A percentile compares a stretch with the other conserved stretches of the same genome.
phyloP scores from a whole-genome alignment of 805 yeast species.

The Lachancea nothofagi region DNA sequence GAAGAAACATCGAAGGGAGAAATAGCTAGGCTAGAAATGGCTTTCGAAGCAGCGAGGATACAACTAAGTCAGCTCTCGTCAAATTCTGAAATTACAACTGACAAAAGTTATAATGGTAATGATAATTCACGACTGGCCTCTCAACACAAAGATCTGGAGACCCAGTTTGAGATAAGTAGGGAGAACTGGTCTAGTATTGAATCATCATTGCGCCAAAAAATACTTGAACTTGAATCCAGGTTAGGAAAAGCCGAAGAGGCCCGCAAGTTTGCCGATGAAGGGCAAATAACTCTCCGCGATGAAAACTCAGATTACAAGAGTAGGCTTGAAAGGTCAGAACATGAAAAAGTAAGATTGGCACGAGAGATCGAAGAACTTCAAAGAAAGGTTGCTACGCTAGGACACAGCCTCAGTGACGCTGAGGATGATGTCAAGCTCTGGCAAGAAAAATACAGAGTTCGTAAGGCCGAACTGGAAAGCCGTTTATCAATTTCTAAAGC shows the following conservation, averaged over 20 bases:
- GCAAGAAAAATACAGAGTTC: conserved; percentile 26
- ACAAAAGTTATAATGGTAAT: conserved; percentile 12
- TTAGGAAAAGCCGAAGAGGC: neutral
- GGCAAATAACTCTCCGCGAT: conserved; percentile 6
- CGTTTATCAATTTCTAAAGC: neutral
- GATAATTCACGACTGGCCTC: conserved; percentile 36
- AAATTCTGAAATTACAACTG: conserved; percentile 45
- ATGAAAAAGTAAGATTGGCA: conserved; percentile 26
- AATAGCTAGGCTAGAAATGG: conserved; percentile 55
- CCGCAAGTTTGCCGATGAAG: conserved; percentile 3
- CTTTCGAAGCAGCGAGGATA: conserved; percentile 62
- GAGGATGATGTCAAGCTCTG: conserved; percentile 26
- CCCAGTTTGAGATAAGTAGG: conserved; percentile 68
- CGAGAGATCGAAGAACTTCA: conserved; percentile 25
- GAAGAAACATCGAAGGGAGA: conserved; percentile 38
- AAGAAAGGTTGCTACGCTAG: conserved; percentile 24
- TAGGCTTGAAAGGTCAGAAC: conserved; percentile 7
- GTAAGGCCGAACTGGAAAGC: conserved; percentile 19
- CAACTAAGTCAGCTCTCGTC: neutral
- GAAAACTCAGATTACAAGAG: conserved; percentile 17
- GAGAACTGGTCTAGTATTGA: conserved; percentile 84
- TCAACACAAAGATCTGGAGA: conserved; percentile 53
- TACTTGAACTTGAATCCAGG: conserved; percentile 1
- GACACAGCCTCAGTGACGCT: conserved; percentile 17
- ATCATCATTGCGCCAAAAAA: conserved; percentile 44